These are phyloP conservation scores for Arachis stenosperma DNA, from an alignment of 306 rosid genomes.

Conservation along the genomic window DNA sequence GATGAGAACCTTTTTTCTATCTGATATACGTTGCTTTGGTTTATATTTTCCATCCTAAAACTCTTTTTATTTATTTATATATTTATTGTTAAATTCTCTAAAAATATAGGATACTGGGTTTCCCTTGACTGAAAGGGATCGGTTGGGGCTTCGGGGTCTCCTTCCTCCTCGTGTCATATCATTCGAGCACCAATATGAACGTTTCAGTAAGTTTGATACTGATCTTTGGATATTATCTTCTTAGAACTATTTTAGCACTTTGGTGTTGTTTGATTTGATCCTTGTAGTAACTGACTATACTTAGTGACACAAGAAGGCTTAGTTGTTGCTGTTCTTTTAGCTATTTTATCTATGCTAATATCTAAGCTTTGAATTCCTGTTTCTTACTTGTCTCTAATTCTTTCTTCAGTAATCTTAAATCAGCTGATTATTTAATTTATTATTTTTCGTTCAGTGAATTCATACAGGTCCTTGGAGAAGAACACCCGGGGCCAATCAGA, in stretches of 20 bases:
- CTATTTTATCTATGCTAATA: not conserved
- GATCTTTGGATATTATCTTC: constrained; percentile 1
- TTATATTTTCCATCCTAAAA: constrained; percentile 13
- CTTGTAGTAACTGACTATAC: too few species aligned
- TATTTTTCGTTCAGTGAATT: constrained; percentile 63
- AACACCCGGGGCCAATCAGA: constrained; percentile 71
- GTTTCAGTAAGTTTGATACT: constrained; percentile 65
- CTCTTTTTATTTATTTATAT: not conserved
- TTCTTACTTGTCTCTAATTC: not conserved
- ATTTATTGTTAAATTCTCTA: not conserved
- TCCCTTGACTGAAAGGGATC: constrained; percentile 85
- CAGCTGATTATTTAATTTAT: not conserved
- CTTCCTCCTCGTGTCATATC: constrained; percentile 92
- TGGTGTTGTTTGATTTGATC: too few species aligned
- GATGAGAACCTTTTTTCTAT: not conserved
- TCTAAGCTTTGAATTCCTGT: not conserved
- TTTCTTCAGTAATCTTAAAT: constrained; percentile 8
- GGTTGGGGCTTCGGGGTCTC: constrained; percentile 89
- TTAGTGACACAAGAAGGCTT: too few species aligned
- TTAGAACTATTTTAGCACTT: too few species aligned
- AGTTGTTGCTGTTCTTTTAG: constrained; percentile 13
- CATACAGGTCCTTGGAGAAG: constrained; percentile 81
- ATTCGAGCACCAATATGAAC: constrained; percentile 81
- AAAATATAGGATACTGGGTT: constrained; percentile 82
- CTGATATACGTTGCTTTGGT: not conserved